Evolutionary conservation across 2,329 filamentous ascomycete genomes (phyloP), one percentile per base, ranked within the genome.

Genomic region (Zopfia rhizophila): DNA sequence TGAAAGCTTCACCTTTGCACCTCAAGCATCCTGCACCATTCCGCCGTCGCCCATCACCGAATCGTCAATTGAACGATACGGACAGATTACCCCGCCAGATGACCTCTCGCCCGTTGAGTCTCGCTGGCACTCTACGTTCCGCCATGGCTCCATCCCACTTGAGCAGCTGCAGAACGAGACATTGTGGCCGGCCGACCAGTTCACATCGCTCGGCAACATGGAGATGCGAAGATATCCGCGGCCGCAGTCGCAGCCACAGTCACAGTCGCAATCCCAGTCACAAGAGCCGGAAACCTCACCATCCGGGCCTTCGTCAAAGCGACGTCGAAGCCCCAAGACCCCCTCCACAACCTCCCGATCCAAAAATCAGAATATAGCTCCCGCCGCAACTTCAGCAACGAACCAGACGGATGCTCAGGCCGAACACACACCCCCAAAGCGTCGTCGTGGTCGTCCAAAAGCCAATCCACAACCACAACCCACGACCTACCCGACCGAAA

Each of bases 81-180:
- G 69, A 21, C 69, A 71, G 41, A 52, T 71, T 32, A 72, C 69
- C 7, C 69, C 69, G 1, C 69, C 69, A 2, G 68, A 71, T n/a
- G 65, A 72, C 10, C 52, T 58, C 19, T 70, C 68, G 3, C 67
- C 67, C 8, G 53, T 55, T 0, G 48, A 60, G 7, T 46, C 39
- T 2, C 23, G 13, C 12, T 43, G 24, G 29, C 23, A 57, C 7
- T 39, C 42, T 3, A 17, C 5, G 16, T 11, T 25, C 5, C 54
- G 61, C 13, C 53, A 63, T n/a, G 25, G 18, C 8, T 66, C 66
- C n/a, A 62, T 68, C 28, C 55, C 67, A 5, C 51, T 64, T 6
- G 61, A 67, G 22, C 50, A 66, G 31, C 59, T 67, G 7, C 54
- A 50, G 39, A 63, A 65, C 50, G 67, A 69, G 29, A 37, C 60